Evolutionary conservation across 495 filamentous ascomycete species (phyloP).

Genomic region (Cercophora sp.): DNA sequence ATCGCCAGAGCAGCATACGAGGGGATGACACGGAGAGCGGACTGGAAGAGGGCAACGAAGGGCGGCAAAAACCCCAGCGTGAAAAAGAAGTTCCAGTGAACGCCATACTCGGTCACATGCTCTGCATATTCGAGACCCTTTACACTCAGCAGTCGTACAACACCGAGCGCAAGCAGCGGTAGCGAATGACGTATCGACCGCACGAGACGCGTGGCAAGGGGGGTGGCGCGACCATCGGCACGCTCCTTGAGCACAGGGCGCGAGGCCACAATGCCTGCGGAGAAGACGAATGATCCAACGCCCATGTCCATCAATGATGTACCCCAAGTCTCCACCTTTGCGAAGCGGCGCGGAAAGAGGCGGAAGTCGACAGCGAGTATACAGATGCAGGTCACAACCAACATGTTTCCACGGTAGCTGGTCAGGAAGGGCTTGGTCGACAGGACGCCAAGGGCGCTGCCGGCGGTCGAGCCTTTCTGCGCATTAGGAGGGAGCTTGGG

Average conservation of each 20-base stretch:
- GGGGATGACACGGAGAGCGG: slow-evolving; percentile 54
- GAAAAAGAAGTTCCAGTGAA: slow-evolving; percentile 99
- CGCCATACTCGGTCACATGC: slow-evolving; percentile 95
- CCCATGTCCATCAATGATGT: slow-evolving; percentile 98
- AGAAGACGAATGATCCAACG: slow-evolving; percentile 96
- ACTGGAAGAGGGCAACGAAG: slow-evolving; percentile 82
- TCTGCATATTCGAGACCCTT: slow-evolving; percentile 95
- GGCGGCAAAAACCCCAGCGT: slow-evolving; percentile 86
- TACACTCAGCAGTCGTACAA: slow-evolving; percentile 79
- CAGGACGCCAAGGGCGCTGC: slow-evolving; percentile 44
- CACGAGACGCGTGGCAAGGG: slow-evolving; percentile 53
- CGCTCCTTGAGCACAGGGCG: slow-evolving; percentile 75
- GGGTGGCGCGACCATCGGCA: slow-evolving; percentile 40
- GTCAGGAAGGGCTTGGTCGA: slow-evolving; percentile 90
- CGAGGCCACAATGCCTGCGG: slow-evolving; percentile 86
- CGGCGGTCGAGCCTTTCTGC: slow-evolving; percentile 17
- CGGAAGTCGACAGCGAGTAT: slow-evolving; percentile 97
- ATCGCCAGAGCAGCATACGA: slow-evolving; percentile 72
- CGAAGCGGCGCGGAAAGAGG: slow-evolving; percentile 88
- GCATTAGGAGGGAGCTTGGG: slow-evolving; percentile 53
- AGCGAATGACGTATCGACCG: slow-evolving; percentile 71
- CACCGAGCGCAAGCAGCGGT: slow-evolving; percentile 75
- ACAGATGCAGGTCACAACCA: slow-evolving; percentile 85
- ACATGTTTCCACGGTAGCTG: slow-evolving; percentile 83
- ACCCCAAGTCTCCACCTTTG: slow-evolving; percentile 97